Evolutionary conservation across 2,329 filamentous ascomycete species (phyloP), one percentile per base, ranked within the genome.

Genomic region (Aspergillus alliaceus): DNA sequence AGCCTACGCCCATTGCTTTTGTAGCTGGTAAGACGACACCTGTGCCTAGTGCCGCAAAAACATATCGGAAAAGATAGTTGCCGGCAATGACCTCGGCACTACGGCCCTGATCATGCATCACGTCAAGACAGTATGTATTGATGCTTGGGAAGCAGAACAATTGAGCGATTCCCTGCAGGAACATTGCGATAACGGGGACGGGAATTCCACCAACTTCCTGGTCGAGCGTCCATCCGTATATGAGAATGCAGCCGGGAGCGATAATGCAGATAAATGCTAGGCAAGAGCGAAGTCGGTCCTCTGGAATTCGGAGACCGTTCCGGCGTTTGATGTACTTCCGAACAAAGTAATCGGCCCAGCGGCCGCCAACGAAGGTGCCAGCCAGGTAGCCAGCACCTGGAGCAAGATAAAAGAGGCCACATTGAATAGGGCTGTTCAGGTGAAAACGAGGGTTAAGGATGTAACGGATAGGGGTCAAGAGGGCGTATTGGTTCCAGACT

Each of bases 71-170:
- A 66, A 91, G 86, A 72, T 93, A 95, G 71, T 93, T 95, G 0
- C 89, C 89, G 0, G 90, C 89, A 42, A 91, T 85, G 3, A 93
- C 89, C 67, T 95, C 90, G 3, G 87, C 84, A 42, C 85, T 85
- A 29, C 83, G 79, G 1, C 80, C 80, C 22, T 68, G 70, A 2
- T 72, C 68, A 62, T 88, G 88, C 86, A 93, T 91, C 12, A 93
- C 90, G 70, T 95, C 90, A 39, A 95, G 75, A 69, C 90, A 93
- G 74, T 95, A 93, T 0, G 89, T 90, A 70, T 93, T 92, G 59
- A 93, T 71, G 48, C 83, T 85, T 0, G 89, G 89, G 66, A 91
- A 92, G 65, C 87, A 90, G 67, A 91, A 90, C 6, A 92, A 76
- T 71, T 92, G 88, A 0, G 85, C 87, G 0, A 91, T 80, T 1